phyloP scores from a whole-genome alignment of 1,284 basidiomycete species.

The Pseudozyma sp. region DNA sequence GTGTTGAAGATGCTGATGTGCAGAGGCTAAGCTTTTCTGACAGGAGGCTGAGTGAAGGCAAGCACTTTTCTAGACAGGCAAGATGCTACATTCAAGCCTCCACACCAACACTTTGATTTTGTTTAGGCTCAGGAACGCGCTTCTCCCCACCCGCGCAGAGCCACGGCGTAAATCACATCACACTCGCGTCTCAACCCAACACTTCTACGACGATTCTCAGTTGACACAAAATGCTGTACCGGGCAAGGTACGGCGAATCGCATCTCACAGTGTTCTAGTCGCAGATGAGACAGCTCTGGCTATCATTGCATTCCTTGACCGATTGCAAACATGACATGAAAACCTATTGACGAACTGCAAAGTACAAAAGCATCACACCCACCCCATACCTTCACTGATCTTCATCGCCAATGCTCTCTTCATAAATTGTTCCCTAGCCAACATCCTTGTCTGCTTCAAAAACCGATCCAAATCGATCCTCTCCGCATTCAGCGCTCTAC shows the following conservation, averaged over 20 bases:
- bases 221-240: too few relatives aligned
- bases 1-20: not conserved
- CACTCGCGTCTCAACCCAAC: not conserved
- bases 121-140: not conserved
- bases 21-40: not conserved
- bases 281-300: too few relatives aligned
- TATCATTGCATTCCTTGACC: too few relatives aligned
- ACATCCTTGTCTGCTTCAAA: constrained; percentile 65
- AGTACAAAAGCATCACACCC: constrained; percentile 16
- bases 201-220: not conserved
- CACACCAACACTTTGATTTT: constrained; percentile 34
- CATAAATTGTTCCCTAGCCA: constrained; percentile 67
- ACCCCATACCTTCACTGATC: constrained; percentile 61
- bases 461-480: constrained; percentile 62
- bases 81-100: constrained; percentile 5
- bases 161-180: constrained; percentile 8
- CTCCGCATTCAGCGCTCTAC: constrained; percentile 90
- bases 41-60: not conserved
- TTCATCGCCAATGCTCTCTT: constrained; percentile 61
- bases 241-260: too few relatives aligned
- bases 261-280: too few relatives aligned
- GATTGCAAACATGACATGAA: not conserved
- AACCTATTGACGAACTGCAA: not conserved
- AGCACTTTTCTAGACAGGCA: not conserved
- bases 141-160: not conserved